phyloP scores from a whole-genome alignment of 176 grass and related monocot genomes.

The Coix lacrymajobi region DNA sequence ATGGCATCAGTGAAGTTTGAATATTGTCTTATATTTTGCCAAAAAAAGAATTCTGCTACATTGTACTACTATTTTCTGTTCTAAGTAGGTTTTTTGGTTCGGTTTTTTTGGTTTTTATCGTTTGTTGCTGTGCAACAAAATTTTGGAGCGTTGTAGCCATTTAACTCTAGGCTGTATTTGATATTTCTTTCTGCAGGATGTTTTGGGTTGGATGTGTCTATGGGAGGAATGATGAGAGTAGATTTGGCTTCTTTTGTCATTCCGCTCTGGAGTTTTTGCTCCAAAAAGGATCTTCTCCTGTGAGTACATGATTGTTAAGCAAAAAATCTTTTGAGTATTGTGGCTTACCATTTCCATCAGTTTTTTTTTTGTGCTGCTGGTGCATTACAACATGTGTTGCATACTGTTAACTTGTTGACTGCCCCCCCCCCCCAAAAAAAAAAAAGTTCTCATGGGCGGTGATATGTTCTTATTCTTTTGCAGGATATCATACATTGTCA shows the following conservation, averaged over 20 bases:
- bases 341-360: background rate
- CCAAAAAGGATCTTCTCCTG: slow-evolving; percentile 64
- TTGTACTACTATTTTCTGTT: background rate
- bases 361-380: background rate
- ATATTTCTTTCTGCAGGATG: slow-evolving; percentile 63
- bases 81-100: background rate
- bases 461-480: background rate
- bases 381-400: background rate
- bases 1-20: background rate
- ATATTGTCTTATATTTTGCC: background rate
- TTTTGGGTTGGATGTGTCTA: slow-evolving; percentile 89
- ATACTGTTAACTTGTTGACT: background rate
- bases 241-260: slow-evolving; percentile 94
- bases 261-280: slow-evolving; percentile 92
- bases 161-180: background rate
- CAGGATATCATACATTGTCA: slow-evolving; percentile 99
- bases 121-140: background rate
- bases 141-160: background rate
- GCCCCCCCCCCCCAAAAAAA: background rate
- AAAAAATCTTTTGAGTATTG: background rate
- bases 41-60: background rate
- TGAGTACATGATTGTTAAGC: slow-evolving; percentile 34
- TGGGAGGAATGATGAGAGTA: slow-evolving; percentile 76
- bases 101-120: background rate
- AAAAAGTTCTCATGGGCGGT: background rate